Base-by-base conservation (phyloP, 768 basidiomycete species). In the Trametopsis cervina region DNA sequence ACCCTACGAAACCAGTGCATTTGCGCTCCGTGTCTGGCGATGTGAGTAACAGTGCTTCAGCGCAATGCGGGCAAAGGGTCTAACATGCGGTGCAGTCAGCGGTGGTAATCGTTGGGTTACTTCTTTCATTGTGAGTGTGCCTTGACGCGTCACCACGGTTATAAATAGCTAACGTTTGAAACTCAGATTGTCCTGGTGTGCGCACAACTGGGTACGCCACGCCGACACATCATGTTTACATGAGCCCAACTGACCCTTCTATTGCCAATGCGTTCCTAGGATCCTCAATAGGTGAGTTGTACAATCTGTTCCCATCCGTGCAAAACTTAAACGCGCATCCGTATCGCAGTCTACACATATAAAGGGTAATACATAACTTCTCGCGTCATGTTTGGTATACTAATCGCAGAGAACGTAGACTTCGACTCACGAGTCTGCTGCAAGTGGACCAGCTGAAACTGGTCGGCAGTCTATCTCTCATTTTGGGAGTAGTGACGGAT, bases 11-110 rank as follows among this genome's bases (percentile, higher is more conserved):
- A n/a, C n/a, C n/a, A n/a, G n/a, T n/a, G n/a, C n/a, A 42, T 83
- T 80, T 49, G 69, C 76, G 1, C 65, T 81, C 63, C 75, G 80
- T 12, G 80, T 82, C 11, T 83, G 78, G 78, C 63, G 78, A 61
- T 83, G 80, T 81, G 61, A 50, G 63, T 12, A 44, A 54, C 65
- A 22, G 41, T 58, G n/a, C 49, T 6, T 13, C 42, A n/a, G n/a
- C n/a, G n/a, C n/a, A n/a, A n/a, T n/a, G n/a, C n/a, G n/a, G n/a
- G n/a, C n/a, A n/a, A n/a, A n/a, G n/a, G n/a, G n/a, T n/a, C n/a
- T n/a, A n/a, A n/a, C n/a, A n/a, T n/a, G n/a, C 13, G 15, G 49
- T 44, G 18, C 50, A 82, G 80, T 83, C 56, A 81, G 80, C 64
- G 67, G 76, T 36, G 65, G 69, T 26, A 81, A 81, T 51, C 47